Conservation (phyloP, 1,284 basidiomycete genomes). For the Apiotrichum laibachii region DNA sequence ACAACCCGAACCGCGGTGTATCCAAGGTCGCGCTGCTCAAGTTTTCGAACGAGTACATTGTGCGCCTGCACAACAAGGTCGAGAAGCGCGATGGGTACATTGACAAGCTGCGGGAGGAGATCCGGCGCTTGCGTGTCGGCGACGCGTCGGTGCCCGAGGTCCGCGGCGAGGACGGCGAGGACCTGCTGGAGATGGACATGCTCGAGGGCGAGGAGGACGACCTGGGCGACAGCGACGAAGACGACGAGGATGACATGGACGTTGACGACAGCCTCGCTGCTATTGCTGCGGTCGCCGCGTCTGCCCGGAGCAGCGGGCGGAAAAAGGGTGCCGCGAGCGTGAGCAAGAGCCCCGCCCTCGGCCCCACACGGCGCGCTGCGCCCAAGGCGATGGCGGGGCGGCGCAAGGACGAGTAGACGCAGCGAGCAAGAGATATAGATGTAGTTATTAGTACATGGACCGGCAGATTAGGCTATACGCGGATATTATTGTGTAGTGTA, state of each 20-base stretch:
- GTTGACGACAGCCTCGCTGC: conserved; percentile 11
- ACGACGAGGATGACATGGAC: conserved; percentile 46
- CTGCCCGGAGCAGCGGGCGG: neutral
- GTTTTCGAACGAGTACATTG: conserved; percentile 83
- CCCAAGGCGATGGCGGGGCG: neutral
- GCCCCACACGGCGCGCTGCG: conserved; percentile 1
- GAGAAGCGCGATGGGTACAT: conserved; percentile 82
- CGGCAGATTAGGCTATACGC: neutral
- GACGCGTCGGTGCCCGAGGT: conserved; percentile 26
- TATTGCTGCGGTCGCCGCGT: neutral
- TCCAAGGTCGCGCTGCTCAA: conserved; percentile 89
- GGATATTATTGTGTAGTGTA: conserved; percentile 1
- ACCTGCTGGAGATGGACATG: conserved; percentile 43
- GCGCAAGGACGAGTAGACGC: neutral
- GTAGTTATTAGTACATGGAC: neutral
- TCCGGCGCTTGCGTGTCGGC: conserved; percentile 59
- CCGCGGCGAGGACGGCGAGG: conserved; percentile 37
- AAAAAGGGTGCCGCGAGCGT: neutral
- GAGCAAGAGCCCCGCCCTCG: conserved; percentile 9
- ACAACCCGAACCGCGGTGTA: conserved; percentile 90
- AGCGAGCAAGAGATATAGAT: neutral
- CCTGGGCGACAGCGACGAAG: conserved; percentile 26
- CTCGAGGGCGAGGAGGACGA: conserved; percentile 38
- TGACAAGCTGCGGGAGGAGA: conserved; percentile 64
- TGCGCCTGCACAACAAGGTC: conserved; percentile 70